phyloP scores from a whole-genome alignment of 768 basidiomycete genomes.

The Suillus subluteus region DNA sequence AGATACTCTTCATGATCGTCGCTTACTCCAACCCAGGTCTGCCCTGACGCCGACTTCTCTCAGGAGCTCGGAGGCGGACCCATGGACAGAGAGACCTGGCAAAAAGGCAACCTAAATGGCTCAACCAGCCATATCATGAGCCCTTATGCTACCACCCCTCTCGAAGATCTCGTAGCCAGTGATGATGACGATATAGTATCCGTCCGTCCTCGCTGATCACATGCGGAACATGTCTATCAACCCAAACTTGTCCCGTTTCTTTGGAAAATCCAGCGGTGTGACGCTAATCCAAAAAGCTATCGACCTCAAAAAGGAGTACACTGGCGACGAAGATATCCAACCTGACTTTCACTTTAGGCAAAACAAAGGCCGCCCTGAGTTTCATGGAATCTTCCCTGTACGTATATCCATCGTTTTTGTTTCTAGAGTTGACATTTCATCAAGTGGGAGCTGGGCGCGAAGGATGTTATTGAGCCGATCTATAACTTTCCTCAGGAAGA shows the following conservation, averaged over 20 bases:
- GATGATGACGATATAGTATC: conserved; percentile 33
- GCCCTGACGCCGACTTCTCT: conserved; percentile 64
- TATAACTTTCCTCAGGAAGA: conserved; percentile 54
- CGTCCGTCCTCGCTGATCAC: conserved; percentile 26
- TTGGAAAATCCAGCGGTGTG: conserved; percentile 47
- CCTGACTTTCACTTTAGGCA: conserved; percentile 12
- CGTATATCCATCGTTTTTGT: conserved; percentile 21
- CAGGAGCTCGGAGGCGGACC: conserved; percentile 53
- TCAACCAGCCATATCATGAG: conserved; percentile 20
- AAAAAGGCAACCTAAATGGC: conserved; percentile 19
- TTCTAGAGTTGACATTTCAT: not conserved
- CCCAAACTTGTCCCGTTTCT: conserved; percentile 29
- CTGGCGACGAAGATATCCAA: conserved; percentile 38
- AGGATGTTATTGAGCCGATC: conserved; percentile 22
- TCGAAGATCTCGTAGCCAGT: conserved; percentile 29
- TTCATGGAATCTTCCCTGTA: conserved; percentile 29
- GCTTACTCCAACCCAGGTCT: conserved; percentile 47
- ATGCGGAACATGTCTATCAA: conserved; percentile 26
- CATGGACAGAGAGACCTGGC: conserved; percentile 44
- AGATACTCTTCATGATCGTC: conserved; percentile 11
- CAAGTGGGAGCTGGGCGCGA: conserved; percentile 34
- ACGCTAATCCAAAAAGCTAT: conserved; percentile 51
- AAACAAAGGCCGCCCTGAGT: conserved; percentile 21
- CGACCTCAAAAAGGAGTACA: conserved; percentile 60
- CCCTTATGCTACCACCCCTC: conserved; percentile 8